Evolutionary conservation across 208 protist species (phyloP), one percentile per base, ranked within the genome.

Genomic region (Trypanosomatidae sp.): DNA sequence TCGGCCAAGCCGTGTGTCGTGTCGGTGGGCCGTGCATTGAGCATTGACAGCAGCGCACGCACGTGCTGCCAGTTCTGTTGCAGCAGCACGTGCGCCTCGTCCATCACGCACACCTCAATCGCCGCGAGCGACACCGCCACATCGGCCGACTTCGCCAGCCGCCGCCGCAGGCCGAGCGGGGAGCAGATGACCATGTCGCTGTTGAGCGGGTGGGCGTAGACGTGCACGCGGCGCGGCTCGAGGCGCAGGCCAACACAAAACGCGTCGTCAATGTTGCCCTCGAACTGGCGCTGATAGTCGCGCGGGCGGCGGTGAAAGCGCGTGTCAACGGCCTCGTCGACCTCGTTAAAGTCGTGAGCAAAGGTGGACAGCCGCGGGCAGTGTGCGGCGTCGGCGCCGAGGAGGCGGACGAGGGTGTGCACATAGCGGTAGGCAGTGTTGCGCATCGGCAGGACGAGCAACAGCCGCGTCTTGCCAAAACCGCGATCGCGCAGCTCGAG

Each of bases 1-100:
- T 97, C 71, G 3, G 74, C 82, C 10, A 81, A 59, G 15, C 74
- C 74, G 39, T 72, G 68, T 5, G 77, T 86, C 11, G 83, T 92
- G 45, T 95, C 84, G 13, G 53, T 76, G 16, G 82, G 83, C 20
- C 81, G 64, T 39, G 83, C 74, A 60, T 94, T 94, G 1, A 94
- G 55, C 33, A 81, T 27, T 33, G 63, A 59, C 38, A 94, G 38
- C 49, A 84, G 70, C 6, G 57, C 66, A 3, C 66, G 39, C 6
- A 95, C 69, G 51, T 98, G 92, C 42, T 96, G 76, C 93, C 95
- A 98, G 61, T 98, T 98, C 55, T 98, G 96, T 84, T 97, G 89
- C 10, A 88, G 61, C n/a, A 98, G 56, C n/a, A 95, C 80, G 32
- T 98, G 91, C 2, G 81, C 75, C 54, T 96, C 84, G 57, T 97